Evolutionary conservation across 2,329 filamentous ascomycete genomes (phyloP), one percentile per base, ranked within the genome.

Genomic region (Periconia macrospinosa): DNA sequence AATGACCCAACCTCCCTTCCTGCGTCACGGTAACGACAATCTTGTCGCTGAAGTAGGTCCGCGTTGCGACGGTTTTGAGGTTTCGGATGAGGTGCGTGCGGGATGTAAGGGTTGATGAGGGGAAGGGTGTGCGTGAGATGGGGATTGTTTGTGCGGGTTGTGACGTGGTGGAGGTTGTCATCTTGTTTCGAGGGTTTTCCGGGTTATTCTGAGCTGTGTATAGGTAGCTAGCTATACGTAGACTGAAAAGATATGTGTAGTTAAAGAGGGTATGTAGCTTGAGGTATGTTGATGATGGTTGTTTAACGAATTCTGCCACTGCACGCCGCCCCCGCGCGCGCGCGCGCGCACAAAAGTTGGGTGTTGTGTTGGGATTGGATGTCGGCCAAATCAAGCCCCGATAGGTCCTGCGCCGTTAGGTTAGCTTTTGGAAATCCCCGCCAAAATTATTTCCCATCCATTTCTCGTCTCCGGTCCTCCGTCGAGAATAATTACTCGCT

Each of bases 11-110:
- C 54, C 88, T 84, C 7, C 92, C 93, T 56, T 88, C 84, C 76
- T 97, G 94, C 0, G 90, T 90, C 55, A 97, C 83, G 1, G 92
- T 97, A 58, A 99, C 79, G 64, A 99, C 77, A 65, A 99, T 91
- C 75, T 91, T 96, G 81, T 97, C 94, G 9, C 87, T 82, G 75
- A 97, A 97, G 64, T 81, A 85, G 50, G 92, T 79, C 11, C 82
- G 82, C 40, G 85, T 86, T 33, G 90, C 87, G 60, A 91, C 86
- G 1, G 94, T 97, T 35, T 81, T 73, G 19, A 87, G 73, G 30
- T 85, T 86, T 57, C 87, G 85, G 56, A 97, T 84, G 5, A 5
- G 5, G 2, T 79, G 70, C 2, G 87, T 87, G 1, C 80, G 79
- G 6, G 66, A 50, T 27, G 67, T 66, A 46, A 82, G 86, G 2